phyloP scores from a whole-genome alignment of 2,329 filamentous ascomycete species.

The Aspergillus intermedius region DNA sequence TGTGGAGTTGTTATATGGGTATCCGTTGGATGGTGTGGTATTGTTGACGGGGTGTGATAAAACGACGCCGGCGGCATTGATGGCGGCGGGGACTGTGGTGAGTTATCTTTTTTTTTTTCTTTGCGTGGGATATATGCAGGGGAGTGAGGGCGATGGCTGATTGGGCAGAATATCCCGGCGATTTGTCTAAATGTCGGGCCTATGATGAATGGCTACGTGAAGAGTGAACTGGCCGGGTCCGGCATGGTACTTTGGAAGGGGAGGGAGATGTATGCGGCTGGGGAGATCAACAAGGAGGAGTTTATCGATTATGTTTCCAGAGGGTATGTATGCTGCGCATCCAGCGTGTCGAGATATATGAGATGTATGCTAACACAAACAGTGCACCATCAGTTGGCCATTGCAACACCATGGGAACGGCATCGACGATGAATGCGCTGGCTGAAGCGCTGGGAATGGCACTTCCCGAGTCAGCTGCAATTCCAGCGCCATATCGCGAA shows the following conservation, averaged over 20 bases:
- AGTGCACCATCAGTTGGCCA: slow-evolving; percentile 44
- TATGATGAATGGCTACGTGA: slow-evolving; percentile 47
- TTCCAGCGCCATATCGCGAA: slow-evolving; percentile 47
- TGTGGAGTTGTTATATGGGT: slow-evolving; percentile 44
- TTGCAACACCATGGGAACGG: slow-evolving; percentile 51
- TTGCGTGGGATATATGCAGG: neutral
- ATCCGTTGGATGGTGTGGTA: slow-evolving; percentile 47
- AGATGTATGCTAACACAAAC: neutral
- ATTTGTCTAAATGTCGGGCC: slow-evolving; percentile 49
- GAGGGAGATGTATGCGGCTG: slow-evolving; percentile 43
- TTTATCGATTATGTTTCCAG: slow-evolving; percentile 42
- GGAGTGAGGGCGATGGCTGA: slow-evolving; percentile 4
- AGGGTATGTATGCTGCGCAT: slow-evolving; percentile 29
- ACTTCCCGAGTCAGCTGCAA: slow-evolving; percentile 46
- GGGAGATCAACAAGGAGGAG: slow-evolving; percentile 40
- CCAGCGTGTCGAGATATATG: neutral
- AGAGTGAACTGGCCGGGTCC: slow-evolving; percentile 38
- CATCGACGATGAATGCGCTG: slow-evolving; percentile 49
- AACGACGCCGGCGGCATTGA: slow-evolving; percentile 47
- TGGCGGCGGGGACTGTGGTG: slow-evolving; percentile 47
- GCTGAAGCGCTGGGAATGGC: slow-evolving; percentile 50
- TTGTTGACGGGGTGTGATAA: slow-evolving; percentile 49
- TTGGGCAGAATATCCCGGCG: slow-evolving; percentile 42
- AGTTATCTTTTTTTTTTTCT: slow-evolving; percentile 5
- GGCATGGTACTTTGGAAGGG: slow-evolving; percentile 46